phyloP scores from a whole-genome alignment of 108 stramenopile genomes.

The Nitzschia sp. region DNA sequence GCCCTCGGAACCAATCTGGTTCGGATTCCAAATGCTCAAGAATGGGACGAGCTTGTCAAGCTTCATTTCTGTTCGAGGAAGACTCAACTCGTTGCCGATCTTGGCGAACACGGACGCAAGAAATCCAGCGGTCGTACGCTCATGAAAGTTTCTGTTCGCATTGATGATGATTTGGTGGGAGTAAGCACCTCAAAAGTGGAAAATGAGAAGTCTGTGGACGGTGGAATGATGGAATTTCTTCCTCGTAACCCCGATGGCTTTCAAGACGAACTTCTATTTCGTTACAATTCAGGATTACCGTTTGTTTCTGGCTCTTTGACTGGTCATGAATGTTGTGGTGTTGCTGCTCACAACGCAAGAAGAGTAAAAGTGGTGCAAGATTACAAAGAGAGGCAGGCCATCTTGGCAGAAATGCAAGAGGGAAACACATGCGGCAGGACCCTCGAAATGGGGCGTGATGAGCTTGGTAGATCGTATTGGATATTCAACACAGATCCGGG shows the following conservation, averaged over 20 bases:
- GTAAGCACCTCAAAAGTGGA: slow-evolving; percentile 30
- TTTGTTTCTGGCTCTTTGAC: slow-evolving; percentile 74
- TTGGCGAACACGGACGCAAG: slow-evolving; percentile 14
- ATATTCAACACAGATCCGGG: slow-evolving; percentile 60
- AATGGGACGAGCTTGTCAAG: slow-evolving; percentile 75
- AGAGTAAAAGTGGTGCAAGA: slow-evolving; percentile 59
- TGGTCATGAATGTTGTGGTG: slow-evolving; percentile 85
- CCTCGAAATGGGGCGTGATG: slow-evolving; percentile 65
- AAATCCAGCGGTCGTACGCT: slow-evolving; percentile 5
- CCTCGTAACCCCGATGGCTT: slow-evolving; percentile 67
- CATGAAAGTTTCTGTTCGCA: slow-evolving; percentile 54
- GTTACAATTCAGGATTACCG: slow-evolving; percentile 53
- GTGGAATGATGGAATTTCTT: slow-evolving; percentile 68
- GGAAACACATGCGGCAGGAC: slow-evolving; percentile 75
- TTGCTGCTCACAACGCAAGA: slow-evolving; percentile 70
- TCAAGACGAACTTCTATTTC: slow-evolving; percentile 66
- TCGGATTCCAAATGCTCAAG: slow-evolving; percentile 66
- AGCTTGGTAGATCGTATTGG: slow-evolving; percentile 73
- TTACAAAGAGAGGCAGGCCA: slow-evolving; percentile 42
- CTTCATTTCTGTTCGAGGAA: slow-evolving; percentile 46
- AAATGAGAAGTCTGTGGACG: slow-evolving; percentile 49
- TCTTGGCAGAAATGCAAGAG: slow-evolving; percentile 50
- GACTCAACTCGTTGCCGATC: slow-evolving; percentile 63
- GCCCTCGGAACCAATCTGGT: slow-evolving; percentile 76
- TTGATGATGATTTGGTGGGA: slow-evolving; percentile 68